Conservation (phyloP, 2,329 filamentous ascomycete species). For the Colletotrichum musae region DNA sequence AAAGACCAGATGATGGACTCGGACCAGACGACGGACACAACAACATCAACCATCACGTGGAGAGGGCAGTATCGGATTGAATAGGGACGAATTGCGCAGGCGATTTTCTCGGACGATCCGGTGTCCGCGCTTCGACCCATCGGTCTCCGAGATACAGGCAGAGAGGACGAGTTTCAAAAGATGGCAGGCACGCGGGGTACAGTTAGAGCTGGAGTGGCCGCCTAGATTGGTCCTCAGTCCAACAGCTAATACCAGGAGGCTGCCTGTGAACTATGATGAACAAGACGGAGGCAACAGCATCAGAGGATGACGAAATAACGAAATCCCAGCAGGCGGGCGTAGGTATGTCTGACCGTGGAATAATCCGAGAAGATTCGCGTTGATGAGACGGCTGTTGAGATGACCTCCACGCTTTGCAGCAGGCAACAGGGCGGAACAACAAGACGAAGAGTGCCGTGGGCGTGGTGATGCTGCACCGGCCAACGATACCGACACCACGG, state of each 20-base stretch:
- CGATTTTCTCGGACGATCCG: conserved; percentile 19
- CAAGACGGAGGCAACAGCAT: neutral
- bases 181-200: no score
- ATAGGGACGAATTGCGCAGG: conserved; percentile 5
- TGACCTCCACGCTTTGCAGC: neutral
- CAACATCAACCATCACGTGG: neutral
- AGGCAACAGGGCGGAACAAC: neutral
- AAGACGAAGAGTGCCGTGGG: no score
- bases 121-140: conserved; percentile 10
- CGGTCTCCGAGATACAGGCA: neutral
- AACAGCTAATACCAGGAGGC: no score
- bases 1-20: neutral
- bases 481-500: neutral
- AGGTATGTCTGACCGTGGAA: conserved; percentile 25
- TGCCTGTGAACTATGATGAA: no score
- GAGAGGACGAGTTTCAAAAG: neutral
- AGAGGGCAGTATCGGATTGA: neutral
- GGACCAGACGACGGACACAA: neutral
- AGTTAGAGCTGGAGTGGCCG: no score
- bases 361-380: conserved; percentile 9
- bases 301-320: neutral
- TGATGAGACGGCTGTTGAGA: conserved; percentile 25
- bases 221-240: no score
- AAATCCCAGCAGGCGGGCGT: conserved; percentile 5
- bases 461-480: neutral